Evolutionary conservation across 768 basidiomycete genomes (phyloP).

Genomic region (Suillus weaverae): DNA sequence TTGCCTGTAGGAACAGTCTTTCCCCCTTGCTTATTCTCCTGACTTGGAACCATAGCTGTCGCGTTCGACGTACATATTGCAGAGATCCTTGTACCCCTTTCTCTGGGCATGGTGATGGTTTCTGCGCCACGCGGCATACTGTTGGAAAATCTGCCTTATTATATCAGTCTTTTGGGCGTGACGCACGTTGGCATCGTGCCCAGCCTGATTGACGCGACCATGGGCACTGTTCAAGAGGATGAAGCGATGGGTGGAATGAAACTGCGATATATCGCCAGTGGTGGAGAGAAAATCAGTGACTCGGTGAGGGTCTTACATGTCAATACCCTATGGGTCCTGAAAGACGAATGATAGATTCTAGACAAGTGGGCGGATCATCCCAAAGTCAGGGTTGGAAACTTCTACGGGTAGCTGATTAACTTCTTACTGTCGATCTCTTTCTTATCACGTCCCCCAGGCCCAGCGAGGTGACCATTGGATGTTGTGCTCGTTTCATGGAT

Average conservation of each 20-base stretch:
- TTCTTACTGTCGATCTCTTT: neutral
- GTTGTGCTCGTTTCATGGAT: constrained; percentile 46
- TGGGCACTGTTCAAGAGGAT: constrained; percentile 30
- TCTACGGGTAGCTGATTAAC: constrained; percentile 39
- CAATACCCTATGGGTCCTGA: neutral
- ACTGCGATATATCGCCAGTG: constrained; percentile 47
- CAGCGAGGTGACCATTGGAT: constrained; percentile 54
- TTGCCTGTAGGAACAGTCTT: constrained; percentile 40
- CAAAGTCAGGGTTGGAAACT: constrained; percentile 46
- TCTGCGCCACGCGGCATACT: constrained; percentile 40
- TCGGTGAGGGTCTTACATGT: constrained; percentile 32
- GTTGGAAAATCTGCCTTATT: constrained; percentile 44
- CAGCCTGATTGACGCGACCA: constrained; percentile 51
- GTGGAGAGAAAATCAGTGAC: constrained; percentile 55
- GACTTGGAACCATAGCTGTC: constrained; percentile 37
- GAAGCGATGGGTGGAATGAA: constrained; percentile 32
- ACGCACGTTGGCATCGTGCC: constrained; percentile 55
- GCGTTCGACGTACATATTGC: constrained; percentile 54
- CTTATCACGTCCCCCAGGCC: constrained; percentile 29
- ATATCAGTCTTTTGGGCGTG: constrained; percentile 40
- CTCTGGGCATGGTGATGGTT: constrained; percentile 45
- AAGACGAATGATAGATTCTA: constrained; percentile 28
- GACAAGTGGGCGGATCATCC: constrained; percentile 51
- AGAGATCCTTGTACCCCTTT: constrained; percentile 42
- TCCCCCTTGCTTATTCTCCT: constrained; percentile 6